Base-by-base conservation (phyloP, 2,329 filamentous ascomycete species). In the Nothophoma quercina region DNA sequence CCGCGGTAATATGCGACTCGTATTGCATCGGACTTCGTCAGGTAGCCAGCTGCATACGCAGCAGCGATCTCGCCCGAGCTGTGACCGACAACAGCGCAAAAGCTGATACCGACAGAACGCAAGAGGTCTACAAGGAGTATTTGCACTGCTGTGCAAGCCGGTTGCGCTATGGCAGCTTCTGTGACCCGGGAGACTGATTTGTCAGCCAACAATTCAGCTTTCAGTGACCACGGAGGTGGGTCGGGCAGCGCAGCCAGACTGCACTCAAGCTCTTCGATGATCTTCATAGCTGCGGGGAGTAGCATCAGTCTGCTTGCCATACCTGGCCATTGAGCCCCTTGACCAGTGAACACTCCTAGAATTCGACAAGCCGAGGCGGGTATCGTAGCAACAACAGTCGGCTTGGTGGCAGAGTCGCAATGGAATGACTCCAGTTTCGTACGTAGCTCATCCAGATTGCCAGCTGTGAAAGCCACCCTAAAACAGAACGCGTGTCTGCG, bases 21-120 rank as follows among this genome's bases (percentile, higher is more conserved):
- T 15, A 67, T 49, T 2, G 62, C 62, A 49, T 54, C 40, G 12
- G 18, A 19, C 15, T 44, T 22, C 53, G 18, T 35, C 15, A 62
- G 9, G 63, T 70, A 26, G 62, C 68, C 51, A 5, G 67, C 68
- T 13, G 38, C 40, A 32, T 38, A 55, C 4, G 65, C 61, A 12
- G 68, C 68, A 4, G 57, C 68, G 3, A 69, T 69, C 32, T 71
- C 68, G 4, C 68, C 67, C n/a, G 45, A 50, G 22, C 44, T 68
- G 36, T 70, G 67, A 0, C 67, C 67, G 0, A 64, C 52, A 0
- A 47, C 40, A 3, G 41, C 50, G 1, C 21, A 13, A 2, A 64
- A 60, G 1, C 1, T 19, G 0, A 70, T 36, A 0, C 30, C 35
- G 43, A 58, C 65, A 0, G 59, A 58, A 0, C 33, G n/a, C 2